phyloP scores from a whole-genome alignment of 2,329 filamentous ascomycete species.

The Microcyclosporella mali region DNA sequence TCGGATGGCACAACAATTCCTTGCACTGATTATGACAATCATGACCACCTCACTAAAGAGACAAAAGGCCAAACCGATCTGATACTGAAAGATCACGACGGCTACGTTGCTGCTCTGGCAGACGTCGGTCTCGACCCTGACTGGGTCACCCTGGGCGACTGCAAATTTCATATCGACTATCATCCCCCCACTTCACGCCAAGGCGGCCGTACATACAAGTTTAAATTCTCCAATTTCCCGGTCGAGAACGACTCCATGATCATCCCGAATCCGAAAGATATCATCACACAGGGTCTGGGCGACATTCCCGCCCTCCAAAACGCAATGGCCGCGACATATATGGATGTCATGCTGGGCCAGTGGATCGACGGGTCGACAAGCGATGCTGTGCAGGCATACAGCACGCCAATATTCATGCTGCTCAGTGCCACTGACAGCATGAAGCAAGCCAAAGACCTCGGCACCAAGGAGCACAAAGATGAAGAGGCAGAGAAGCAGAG shows the following conservation, averaged over 20 bases:
- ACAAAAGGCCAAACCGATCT: too few relatives aligned
- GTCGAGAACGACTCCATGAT: neutral
- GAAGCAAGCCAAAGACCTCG: neutral
- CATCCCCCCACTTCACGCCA: neutral
- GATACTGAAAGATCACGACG: too few relatives aligned
- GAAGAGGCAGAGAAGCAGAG: too few relatives aligned
- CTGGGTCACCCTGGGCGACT: too few relatives aligned
- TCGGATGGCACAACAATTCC: too few relatives aligned
- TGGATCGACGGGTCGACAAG: neutral
- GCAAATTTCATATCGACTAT: too few relatives aligned
- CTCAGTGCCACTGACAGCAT: neutral
- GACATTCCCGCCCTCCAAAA: neutral
- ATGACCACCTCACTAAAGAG: too few relatives aligned
- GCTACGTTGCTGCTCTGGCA: too few relatives aligned
- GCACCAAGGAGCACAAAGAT: neutral
- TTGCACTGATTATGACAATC: too few relatives aligned
- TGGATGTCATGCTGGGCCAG: neutral
- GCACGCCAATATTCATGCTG: neutral
- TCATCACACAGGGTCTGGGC: too few relatives aligned
- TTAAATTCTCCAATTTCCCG: neutral
- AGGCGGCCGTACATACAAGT: neutral
- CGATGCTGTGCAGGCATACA: neutral
- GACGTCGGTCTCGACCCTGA: too few relatives aligned
- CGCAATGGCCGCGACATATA: neutral
- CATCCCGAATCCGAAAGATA: too few relatives aligned